These are phyloP conservation scores for Cicer cuneatum DNA, from an alignment of 306 rosid species.

Conservation along the genomic window DNA sequence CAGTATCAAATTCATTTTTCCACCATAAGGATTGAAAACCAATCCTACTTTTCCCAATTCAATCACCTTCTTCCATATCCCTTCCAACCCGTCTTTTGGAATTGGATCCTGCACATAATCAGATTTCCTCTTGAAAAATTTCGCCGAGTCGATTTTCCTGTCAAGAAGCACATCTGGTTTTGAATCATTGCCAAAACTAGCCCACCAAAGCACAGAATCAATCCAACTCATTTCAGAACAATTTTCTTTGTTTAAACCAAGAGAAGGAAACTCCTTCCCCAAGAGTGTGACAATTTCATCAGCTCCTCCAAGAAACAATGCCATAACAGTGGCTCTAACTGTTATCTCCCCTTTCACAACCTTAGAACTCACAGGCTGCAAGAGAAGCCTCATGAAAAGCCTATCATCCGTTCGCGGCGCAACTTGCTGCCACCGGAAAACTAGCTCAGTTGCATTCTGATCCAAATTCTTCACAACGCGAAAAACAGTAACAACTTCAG, in stretches of 20 bases:
- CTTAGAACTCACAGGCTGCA: conserved; percentile 62
- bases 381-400: conserved; percentile 64
- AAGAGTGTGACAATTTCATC: conserved; percentile 50
- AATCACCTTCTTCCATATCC: conserved; percentile 50
- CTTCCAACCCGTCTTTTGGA: conserved; percentile 47
- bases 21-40: conserved; percentile 61
- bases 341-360: conserved; percentile 51
- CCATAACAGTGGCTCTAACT: conserved; percentile 45
- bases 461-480: conserved; percentile 50
- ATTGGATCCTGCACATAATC: conserved; percentile 55
- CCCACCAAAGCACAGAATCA: conserved; percentile 56
- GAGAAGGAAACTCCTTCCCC: conserved; percentile 57
- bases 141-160: conserved; percentile 27
- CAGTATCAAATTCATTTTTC: conserved; percentile 45
- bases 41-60: conserved; percentile 50
- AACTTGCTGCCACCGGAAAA: conserved; percentile 68
- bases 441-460: conserved; percentile 60
- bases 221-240: conserved; percentile 66
- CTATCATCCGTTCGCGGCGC: conserved; percentile 53
- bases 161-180: conserved; percentile 46
- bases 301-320: conserved; percentile 61
- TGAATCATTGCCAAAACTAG: conserved; percentile 29
- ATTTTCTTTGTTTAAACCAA: conserved; percentile 57
- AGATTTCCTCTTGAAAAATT: conserved; percentile 53
- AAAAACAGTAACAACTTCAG: conserved; percentile 65